Evolutionary conservation across 83 land plant genomes (phyloP).

Genomic region (Diphasiastrum complanatum): DNA sequence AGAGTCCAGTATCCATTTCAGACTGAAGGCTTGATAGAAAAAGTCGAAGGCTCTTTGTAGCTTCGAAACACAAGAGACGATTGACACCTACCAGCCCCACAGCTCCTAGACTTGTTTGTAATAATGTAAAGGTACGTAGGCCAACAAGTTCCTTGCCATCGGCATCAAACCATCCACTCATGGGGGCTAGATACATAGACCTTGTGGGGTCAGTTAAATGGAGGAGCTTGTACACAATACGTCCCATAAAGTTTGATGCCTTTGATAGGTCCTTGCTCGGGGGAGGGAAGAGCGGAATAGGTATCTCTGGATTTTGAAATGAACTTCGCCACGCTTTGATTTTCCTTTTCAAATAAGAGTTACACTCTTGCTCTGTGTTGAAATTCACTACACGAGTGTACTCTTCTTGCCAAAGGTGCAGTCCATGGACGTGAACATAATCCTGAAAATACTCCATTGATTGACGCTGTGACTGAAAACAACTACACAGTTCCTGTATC

Average conservation of each 20-base stretch:
- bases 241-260: slow-evolving; percentile 28
- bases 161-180: slow-evolving; percentile 48
- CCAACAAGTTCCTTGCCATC: slow-evolving; percentile 42
- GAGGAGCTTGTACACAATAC: slow-evolving; percentile 33
- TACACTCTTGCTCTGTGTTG: slow-evolving; percentile 36
- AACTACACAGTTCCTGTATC: slow-evolving; percentile 18
- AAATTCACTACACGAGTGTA: slow-evolving; percentile 21
- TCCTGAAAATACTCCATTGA: slow-evolving; percentile 52
- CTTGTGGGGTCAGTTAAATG: slow-evolving; percentile 32
- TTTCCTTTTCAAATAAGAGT: slow-evolving; percentile 21
- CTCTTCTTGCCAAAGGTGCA: slow-evolving; percentile 43
- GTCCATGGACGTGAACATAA: slow-evolving; percentile 40
- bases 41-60: slow-evolving; percentile 25
- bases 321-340: slow-evolving; percentile 19
- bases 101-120: slow-evolving; percentile 36
- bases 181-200: slow-evolving; percentile 43
- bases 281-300: slow-evolving; percentile 16
- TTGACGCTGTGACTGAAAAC: slow-evolving; percentile 27
- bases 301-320: slow-evolving; percentile 11
- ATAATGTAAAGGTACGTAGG: slow-evolving; percentile 26
- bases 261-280: slow-evolving; percentile 25
- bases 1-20: slow-evolving; percentile 16
- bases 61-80: slow-evolving; percentile 21
- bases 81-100: slow-evolving; percentile 36
- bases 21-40: slow-evolving; percentile 16